Base-by-base conservation (phyloP, 2,329 filamentous ascomycete genomes). In the Neonectria neomacrospora region DNA sequence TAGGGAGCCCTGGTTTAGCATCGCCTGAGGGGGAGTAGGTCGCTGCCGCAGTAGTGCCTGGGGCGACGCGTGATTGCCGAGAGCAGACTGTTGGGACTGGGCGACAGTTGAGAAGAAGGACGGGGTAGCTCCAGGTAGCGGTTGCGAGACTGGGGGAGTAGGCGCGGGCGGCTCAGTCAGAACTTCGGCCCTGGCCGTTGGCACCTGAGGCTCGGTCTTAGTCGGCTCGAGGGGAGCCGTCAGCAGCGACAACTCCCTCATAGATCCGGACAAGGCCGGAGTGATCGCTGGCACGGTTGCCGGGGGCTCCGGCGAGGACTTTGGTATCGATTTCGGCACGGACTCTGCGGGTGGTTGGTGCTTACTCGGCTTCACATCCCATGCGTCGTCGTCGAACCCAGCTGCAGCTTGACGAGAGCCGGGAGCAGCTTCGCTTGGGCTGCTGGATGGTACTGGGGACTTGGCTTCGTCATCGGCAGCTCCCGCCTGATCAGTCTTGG, bases 381-480 rank as follows among this genome's bases (percentile, higher is more conserved):
- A 99, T 9, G 96, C 96, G 81, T 98, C 93, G 74, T 98, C 96
- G 54, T 99, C 96, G 74, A 98, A 98, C 3, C 93, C 93, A 63
- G 83, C 81, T 28, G 70, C 7, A 20, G 64, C 42, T 58, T 64
- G 67, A 28, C 67, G 69, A 54, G 69, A 60, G 54, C 74, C 76
- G 39, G 74, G 69, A 12, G 65, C 63, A 73, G 78, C 63, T 73
- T 77, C 64, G 72, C 77, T 34, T 5, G 72, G 63, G 54, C 73
- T 74, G 16, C 72, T 74, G 16, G 65, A 57, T 4, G 69, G 59
- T 18, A 68, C 41, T 23, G 71, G 60, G 6, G 73, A 73, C 30
- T 68, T 71, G 42, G 66, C 55, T 8, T 65, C 71, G 28, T 71
- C 65, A 7, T 66, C 65, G 4, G 64, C 61, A 42, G 71, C 66